Base-by-base conservation (phyloP, 2,329 filamentous ascomycete genomes). In the Aspergillus felis region DNA sequence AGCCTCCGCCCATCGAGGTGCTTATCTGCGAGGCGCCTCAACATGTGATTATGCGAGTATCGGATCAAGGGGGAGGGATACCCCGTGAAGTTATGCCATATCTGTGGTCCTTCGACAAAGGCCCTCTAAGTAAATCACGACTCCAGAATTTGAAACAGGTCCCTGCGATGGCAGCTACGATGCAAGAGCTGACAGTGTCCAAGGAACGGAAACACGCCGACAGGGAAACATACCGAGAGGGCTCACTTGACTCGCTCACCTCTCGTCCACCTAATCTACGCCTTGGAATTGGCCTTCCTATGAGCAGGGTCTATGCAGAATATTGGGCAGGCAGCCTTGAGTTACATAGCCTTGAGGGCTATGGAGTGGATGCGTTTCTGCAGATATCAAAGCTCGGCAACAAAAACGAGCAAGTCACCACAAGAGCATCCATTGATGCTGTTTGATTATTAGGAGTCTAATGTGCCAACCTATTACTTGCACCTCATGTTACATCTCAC, bases 311-410 rank as follows among this genome's bases (percentile, higher is more conserved):
- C 2, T 99, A 97, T 74, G 92, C 93, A 28, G 93, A 97, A 75
- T 97, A 97, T 74, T 99, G 94, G 94, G 94, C 94, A 2, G 94
- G 94, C 25, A 94, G 85, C 66, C 78, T 99, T 8, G 90, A 96
- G 68, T 75, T 97, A 57, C 93, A 97, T 72, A 97, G 90, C 68
- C 78, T 99, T 7, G 93, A 97, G 71, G 95, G 94, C 0, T 97
- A 97, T 71, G 94, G 94, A 14, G 91, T 95, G 6, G 94, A 99
- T 77, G 92, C 90, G 0, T 99, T 99, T 70, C 77, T 99, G 61
- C 92, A 97, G 71, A 96, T 99, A 59, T 96, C 91, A 4, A 95
- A 96, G 73, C 81, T 99, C 57, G 94, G 94, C 22, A 99, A 99
- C 74, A 97, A 96, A 81, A 97, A 97, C 70, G 94, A 99, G 79